Conservation (phyloP, 768 basidiomycete species). For the Xerocomellus amylosporus region DNA sequence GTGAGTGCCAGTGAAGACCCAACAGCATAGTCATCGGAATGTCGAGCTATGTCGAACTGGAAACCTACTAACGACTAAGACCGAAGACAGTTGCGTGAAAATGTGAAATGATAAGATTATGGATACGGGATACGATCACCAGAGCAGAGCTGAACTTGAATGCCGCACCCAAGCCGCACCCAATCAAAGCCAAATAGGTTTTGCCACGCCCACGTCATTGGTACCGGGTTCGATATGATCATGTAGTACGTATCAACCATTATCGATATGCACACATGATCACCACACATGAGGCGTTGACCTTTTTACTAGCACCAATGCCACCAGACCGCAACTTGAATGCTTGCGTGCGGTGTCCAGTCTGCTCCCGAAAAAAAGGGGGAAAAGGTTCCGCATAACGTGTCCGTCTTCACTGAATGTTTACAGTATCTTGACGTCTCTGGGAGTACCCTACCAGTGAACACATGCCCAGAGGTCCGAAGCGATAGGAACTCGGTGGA, state of each 20-base stretch:
- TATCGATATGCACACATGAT: constrained; percentile 2
- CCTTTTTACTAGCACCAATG: neutral
- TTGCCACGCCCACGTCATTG: neutral
- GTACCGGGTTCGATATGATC: neutral
- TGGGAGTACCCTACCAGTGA: neutral
- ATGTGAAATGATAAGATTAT: too few species aligned
- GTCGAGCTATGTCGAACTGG: too few species aligned
- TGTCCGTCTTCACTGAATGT: neutral
- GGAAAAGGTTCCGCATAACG: neutral
- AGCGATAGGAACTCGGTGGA: neutral
- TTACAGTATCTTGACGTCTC: constrained; percentile 1
- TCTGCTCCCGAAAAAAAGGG: neutral
- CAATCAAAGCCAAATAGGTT: too few species aligned
- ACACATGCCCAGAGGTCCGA: neutral
- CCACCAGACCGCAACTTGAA: neutral
- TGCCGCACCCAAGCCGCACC: too few species aligned
- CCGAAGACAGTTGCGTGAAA: too few species aligned
- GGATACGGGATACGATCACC: too few species aligned
- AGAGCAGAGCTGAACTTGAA: too few species aligned
- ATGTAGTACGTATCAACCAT: neutral
- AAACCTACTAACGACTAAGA: too few species aligned
- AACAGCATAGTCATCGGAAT: too few species aligned
- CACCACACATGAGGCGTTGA: neutral
- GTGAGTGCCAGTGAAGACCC: too few species aligned
- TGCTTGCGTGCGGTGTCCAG: neutral